Base-by-base conservation (phyloP, 768 basidiomycete genomes). In the Suillus hirtellus region DNA sequence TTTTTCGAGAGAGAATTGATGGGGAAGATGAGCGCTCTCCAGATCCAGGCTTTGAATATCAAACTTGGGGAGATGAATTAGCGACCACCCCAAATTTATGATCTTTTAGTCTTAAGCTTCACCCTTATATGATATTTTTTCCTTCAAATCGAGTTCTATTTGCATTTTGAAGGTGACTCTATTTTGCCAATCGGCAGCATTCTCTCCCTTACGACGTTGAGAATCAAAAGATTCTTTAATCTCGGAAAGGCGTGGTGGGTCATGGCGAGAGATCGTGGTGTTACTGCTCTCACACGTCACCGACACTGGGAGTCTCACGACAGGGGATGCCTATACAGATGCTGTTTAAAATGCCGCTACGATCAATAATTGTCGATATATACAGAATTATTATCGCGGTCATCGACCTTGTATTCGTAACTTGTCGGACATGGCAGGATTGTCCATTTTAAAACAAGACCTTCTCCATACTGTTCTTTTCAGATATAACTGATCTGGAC, bases 1-100 rank as follows among this genome's bases (percentile, higher is more conserved):
- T 58, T 58, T 27, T 58, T 58, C 3, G 56, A 58, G 24, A 58
- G 56, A 11, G 56, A 58, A 19, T 6, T 58, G 2, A 27, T 42
- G 27, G 56, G 56, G 5, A 58, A 27, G 9, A 58, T 58, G 56
- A 58, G 40, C 3, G 38, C 56, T 12, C 11, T 58, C 1, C 24
- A 58, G 11, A 58, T 58, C 10, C 56, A 58, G 24, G 56, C 56
- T 0, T 6, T 58, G 2, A 58, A 58, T 31, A 11, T 58, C 15
- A 58, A 27, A 24, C 24, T 58, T 19, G 56, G 17, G 6, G 56
- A 42, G 10, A 17, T 58, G 24, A 27, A 31, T 40, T 56, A 24
- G 37, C n/a, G 38, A 15, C 21, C 38, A 19, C 19, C 38, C 3
- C 21, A 15, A 15, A 37, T n/a, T 21, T 8, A 3, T 24, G 14